Base-by-base conservation (phyloP, 768 basidiomycete species). In the Postia placenta region DNA sequence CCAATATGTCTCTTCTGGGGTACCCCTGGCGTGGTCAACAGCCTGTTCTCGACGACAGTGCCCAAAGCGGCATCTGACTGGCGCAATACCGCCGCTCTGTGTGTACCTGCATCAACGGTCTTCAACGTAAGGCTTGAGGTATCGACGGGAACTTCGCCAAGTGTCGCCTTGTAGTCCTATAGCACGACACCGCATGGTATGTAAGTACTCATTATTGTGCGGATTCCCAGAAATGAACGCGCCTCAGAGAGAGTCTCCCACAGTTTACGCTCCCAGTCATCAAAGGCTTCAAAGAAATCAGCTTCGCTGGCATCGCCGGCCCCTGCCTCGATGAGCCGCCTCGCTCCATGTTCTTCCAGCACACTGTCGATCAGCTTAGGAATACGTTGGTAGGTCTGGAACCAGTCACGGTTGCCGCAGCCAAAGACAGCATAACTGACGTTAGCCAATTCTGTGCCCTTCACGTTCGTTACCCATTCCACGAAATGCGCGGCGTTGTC, bases 361-460 rank as follows among this genome's bases (percentile, higher is more conserved):
- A 66, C 49, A 23, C 54, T 56, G 54, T 76, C 74, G 48, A 68
- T 60, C 3, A 74, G 58, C 26, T 28, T 67, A 5, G 75, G 75
- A 22, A 77, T 70, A 23, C 69, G 68, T 54, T 75, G 74, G 59
- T 68, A 77, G 9, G 74, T 75, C 39, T 64, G 56, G 11, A 62
- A 62, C 75, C 75, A 77, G 51, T 77, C 75, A 30, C 62, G 65
- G 58, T 77, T 72, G 1, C 75, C 75, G 51, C 73, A 74, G 1
- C 74, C 75, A 49, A 77, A 76, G n/a, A 77, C 71, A 1, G 69
- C 71, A 47, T 66, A 77, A 24, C 58, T 57, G 23, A 72, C 60
- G 24, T 62, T 62, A 1, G 51, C 47, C 47, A 73, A 54, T 41
- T 59, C 55, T 19, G 48, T 30, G 24, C 50, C 60, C 5, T 64